A percentile compares a stretch with the other conserved stretches of the same genome.
phyloP scores from a whole-genome alignment of 2,329 filamentous ascomycete species.

The Curvularia lunata region DNA sequence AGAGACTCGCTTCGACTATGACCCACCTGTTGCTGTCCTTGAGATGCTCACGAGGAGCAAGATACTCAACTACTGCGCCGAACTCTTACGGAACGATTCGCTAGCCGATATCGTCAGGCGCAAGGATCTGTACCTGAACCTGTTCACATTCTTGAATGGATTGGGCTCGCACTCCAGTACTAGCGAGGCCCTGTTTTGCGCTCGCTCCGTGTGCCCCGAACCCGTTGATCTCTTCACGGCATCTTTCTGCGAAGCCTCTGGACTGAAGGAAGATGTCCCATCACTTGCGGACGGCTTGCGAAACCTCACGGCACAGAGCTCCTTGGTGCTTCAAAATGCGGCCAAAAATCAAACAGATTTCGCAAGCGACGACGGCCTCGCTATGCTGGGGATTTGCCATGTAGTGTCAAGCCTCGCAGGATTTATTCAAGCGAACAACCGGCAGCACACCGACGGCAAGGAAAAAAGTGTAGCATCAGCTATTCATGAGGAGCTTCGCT shows the following conservation, averaged over 20 bases:
- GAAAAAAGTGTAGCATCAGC: background rate
- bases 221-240: constrained; percentile 47
- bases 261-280: constrained; percentile 18
- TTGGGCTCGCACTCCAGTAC: constrained; percentile 43
- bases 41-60: constrained; percentile 48
- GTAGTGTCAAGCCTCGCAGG: constrained; percentile 39
- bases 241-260: constrained; percentile 31
- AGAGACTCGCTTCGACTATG: constrained; percentile 35
- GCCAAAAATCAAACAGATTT: constrained; percentile 26
- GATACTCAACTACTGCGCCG: constrained; percentile 47
- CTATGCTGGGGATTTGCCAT: constrained; percentile 46
- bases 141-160: constrained; percentile 51
- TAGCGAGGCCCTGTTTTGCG: constrained; percentile 38
- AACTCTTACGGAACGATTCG: constrained; percentile 52
- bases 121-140: constrained; percentile 45
- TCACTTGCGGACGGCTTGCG: constrained; percentile 36
- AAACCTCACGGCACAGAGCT: constrained; percentile 35
- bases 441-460: background rate
- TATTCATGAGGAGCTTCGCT: constrained; percentile 5
- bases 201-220: constrained; percentile 44
- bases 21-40: constrained; percentile 38
- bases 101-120: constrained; percentile 48
- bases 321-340: constrained; percentile 29
- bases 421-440: constrained; percentile 20
- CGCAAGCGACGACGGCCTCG: constrained; percentile 30